Base-by-base conservation (phyloP, 2,329 filamentous ascomycete species). In the Aspergillus bombycis region DNA sequence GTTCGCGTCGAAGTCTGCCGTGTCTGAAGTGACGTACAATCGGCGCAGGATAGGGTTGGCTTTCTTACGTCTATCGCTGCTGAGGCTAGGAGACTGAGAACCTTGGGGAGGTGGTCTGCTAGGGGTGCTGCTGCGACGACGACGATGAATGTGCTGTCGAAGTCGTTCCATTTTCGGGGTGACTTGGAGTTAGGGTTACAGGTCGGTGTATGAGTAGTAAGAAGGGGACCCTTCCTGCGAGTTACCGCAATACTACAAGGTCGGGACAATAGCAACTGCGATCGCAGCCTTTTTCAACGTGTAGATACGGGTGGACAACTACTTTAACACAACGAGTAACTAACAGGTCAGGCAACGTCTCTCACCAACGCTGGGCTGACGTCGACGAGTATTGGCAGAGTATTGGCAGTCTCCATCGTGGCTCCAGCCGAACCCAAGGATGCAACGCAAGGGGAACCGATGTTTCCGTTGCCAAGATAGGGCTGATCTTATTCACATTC, bases 1-100 rank as follows among this genome's bases (percentile, higher is more conserved):
- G 36, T 81, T 78, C 19, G 80, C 71, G 71, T 88, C 85, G 67
- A 88, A 88, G 36, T 72, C 61, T n/a, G 65, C 63, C 2, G 72
- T 69, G 58, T 75, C 68, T 19, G 75, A 75, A 50, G 72, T 72
- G 60, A 76, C 52, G 30, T 73, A 67, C 21, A 81, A 72, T 28
- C 69, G 69, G 32, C 72, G 70, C 0, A 64, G 65, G 16, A 34
- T 36, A 14, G 34, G n/a, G 36, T 55, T 16, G 9, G 34, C 50
- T 32, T 63, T 60, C 28, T 54, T 54, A 41, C 46, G 32, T 41
- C 63, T 23, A 43, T 38, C 48, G 57, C 45, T 55, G 28, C 45
- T 56, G 34, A 45, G 36, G 3, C 28, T 56, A 4, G 57, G 58
- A 19, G 60, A 63, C 38, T 26, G 32, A 8, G 65, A 55, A 10